Percentiles rank a stretch among this genome's conserved stretches.
Evolutionary conservation across 805 yeast species (phyloP).

Genomic region (Crinitomyces ghanaensis): DNA sequence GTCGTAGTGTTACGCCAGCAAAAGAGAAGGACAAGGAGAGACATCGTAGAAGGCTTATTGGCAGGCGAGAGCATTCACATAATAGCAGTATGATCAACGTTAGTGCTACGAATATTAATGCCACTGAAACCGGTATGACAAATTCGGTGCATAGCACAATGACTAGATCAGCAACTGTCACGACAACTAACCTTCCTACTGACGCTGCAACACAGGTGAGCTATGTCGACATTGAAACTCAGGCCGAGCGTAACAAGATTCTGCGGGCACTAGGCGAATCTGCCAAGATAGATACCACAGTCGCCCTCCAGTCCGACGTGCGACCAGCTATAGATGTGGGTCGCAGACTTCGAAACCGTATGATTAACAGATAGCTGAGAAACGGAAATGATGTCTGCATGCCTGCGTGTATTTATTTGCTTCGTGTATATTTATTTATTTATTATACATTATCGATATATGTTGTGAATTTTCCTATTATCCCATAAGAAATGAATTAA

Average conservation of each 20-base stretch:
- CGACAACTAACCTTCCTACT: not conserved
- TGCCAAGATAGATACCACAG: constrained; percentile 6
- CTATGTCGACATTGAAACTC: constrained; percentile 17
- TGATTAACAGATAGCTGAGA: not conserved
- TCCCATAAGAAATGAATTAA: constrained; percentile 47
- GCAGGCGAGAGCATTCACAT: too few species aligned
- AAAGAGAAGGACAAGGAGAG: too few species aligned
- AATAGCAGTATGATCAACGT: too few species aligned
- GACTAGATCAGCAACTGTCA: constrained; percentile 5
- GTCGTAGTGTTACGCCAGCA: too few species aligned
- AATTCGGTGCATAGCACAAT: constrained; percentile 1
- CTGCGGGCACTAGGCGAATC: constrained; percentile 15
- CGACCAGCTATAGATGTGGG: constrained; percentile 14
- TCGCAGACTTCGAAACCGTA: constrained; percentile 3
- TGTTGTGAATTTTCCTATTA: too few species aligned
- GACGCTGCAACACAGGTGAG: constrained; percentile 13
- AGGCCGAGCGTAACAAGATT: constrained; percentile 11
- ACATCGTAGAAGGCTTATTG: too few species aligned
- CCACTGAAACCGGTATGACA: constrained; percentile 4
- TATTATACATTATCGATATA: constrained; percentile 1
- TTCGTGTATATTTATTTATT: constrained; percentile 2
- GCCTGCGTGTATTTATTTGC: too few species aligned
- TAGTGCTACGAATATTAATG: too few species aligned
- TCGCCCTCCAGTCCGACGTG: constrained; percentile 10
- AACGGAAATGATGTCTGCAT: too few species aligned